Conservation (phyloP, 2,329 filamentous ascomycete genomes). For the Colletotrichum tropicale region DNA sequence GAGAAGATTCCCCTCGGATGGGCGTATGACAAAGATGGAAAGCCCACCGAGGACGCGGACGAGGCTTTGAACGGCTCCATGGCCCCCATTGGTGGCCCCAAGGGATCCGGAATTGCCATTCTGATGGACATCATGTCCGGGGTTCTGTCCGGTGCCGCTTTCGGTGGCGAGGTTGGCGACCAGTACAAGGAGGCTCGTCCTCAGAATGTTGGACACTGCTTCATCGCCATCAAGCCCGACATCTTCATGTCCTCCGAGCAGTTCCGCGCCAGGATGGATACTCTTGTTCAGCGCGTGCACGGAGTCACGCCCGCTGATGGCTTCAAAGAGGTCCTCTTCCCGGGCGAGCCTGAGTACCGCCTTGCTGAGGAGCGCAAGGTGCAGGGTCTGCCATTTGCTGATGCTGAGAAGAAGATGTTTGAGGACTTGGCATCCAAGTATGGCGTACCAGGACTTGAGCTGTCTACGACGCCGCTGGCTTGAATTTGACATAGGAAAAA, state of each 20-base stretch:
- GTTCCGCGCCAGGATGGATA: constrained; percentile 66
- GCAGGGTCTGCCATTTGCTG: background rate
- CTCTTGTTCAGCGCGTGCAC: constrained; percentile 57
- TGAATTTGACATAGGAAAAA: rapidly evolving
- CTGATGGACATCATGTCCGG: constrained; percentile 93
- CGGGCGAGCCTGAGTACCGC: constrained; percentile 63
- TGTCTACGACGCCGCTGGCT: background rate
- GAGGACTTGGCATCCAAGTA: background rate
- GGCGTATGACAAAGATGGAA: constrained; percentile 75
- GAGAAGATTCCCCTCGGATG: constrained; percentile 73
- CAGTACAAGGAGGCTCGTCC: constrained; percentile 74
- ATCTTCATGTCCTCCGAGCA: constrained; percentile 74
- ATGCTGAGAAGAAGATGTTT: background rate
- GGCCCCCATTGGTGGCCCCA: constrained; percentile 85
- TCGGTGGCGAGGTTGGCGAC: constrained; percentile 76
- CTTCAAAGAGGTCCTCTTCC: constrained; percentile 64
- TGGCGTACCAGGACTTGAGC: background rate
- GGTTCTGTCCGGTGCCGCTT: constrained; percentile 76
- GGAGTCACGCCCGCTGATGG: constrained; percentile 57
- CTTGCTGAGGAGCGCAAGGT: background rate
- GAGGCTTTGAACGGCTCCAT: constrained; percentile 77
- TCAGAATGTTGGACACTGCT: constrained; percentile 76
- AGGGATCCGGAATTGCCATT: constrained; percentile 76
- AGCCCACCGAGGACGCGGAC: constrained; percentile 70
- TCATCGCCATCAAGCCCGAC: constrained; percentile 75